Evolutionary conservation across 148 eudicot species (phyloP).

Genomic region (Rhododendron williamsianum): DNA sequence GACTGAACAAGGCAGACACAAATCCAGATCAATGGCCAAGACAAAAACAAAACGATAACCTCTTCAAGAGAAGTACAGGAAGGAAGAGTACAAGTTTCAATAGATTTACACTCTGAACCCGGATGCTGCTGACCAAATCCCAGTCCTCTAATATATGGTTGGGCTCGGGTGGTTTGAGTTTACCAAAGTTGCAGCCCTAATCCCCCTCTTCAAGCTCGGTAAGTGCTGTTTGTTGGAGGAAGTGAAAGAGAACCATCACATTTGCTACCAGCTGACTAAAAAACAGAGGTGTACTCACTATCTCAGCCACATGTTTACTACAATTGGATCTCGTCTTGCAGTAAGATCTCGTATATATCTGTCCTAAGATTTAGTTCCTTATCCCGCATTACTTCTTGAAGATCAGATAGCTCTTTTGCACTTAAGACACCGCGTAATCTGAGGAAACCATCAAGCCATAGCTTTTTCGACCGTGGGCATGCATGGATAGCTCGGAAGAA

Average conservation of each 20-base stretch:
- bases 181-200: neutral
- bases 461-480: slow-evolving; percentile 90
- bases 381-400: slow-evolving; percentile 92
- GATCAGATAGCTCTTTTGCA: slow-evolving; percentile 80
- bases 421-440: slow-evolving; percentile 49
- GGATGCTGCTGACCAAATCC: neutral
- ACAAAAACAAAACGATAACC: neutral
- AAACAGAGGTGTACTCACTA: neutral
- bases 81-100: neutral
- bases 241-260: neutral
- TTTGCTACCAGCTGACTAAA: neutral
- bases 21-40: neutral
- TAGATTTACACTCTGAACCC: neutral
- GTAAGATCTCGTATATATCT: slow-evolving; percentile 82
- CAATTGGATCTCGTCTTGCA: slow-evolving; percentile 55
- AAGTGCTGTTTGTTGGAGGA: neutral
- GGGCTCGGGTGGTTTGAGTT: neutral
- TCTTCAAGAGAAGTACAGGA: neutral
- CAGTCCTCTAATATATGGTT: neutral
- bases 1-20: neutral
- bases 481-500: slow-evolving; percentile 94
- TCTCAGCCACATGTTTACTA: slow-evolving; percentile 3
- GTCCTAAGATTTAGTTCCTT: slow-evolving; percentile 88
- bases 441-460: slow-evolving; percentile 90
- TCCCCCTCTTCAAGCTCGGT: neutral